Conservation (phyloP, 176 grass and related monocot species). For the Poa annua region DNA sequence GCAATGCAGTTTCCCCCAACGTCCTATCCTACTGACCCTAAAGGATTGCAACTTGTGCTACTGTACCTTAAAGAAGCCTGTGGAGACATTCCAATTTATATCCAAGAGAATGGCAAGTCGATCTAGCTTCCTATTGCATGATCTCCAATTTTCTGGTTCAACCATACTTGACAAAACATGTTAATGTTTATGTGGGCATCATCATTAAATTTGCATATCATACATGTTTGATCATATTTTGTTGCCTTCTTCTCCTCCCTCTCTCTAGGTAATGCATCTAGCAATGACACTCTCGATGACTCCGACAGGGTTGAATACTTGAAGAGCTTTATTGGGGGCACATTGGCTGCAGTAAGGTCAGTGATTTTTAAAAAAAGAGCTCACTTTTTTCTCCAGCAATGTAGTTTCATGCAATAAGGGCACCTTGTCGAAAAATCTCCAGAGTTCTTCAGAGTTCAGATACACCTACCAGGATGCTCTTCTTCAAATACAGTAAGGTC, state of each 20-base stretch:
- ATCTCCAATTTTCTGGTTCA: neutral
- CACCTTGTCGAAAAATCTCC: neutral
- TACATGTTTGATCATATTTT: neutral
- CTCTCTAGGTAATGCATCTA: neutral
- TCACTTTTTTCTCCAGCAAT: neutral
- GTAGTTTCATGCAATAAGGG: neutral
- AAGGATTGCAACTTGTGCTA: slow-evolving; percentile 47
- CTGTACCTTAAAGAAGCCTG: slow-evolving; percentile 60
- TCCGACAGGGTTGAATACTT: neutral
- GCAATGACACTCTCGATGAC: neutral
- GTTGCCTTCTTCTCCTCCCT: neutral
- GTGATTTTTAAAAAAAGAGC: neutral
- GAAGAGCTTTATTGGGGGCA: slow-evolving; percentile 4
- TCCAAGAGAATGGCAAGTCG: slow-evolving; percentile 84
- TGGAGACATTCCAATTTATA: slow-evolving; percentile 59
- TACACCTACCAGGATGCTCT: neutral
- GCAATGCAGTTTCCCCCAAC: neutral
- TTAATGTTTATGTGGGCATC: neutral
- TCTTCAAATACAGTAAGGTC: too few species aligned
- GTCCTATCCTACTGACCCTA: slow-evolving; percentile 31
- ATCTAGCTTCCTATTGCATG: neutral
- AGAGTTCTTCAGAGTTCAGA: neutral
- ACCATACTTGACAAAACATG: neutral
- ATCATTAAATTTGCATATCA: neutral
- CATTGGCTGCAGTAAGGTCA: slow-evolving; percentile 51